Evolutionary conservation across 495 filamentous ascomycete species (phyloP), one percentile per base, ranked within the genome.

Genomic region (Baudoinia panamericana): DNA sequence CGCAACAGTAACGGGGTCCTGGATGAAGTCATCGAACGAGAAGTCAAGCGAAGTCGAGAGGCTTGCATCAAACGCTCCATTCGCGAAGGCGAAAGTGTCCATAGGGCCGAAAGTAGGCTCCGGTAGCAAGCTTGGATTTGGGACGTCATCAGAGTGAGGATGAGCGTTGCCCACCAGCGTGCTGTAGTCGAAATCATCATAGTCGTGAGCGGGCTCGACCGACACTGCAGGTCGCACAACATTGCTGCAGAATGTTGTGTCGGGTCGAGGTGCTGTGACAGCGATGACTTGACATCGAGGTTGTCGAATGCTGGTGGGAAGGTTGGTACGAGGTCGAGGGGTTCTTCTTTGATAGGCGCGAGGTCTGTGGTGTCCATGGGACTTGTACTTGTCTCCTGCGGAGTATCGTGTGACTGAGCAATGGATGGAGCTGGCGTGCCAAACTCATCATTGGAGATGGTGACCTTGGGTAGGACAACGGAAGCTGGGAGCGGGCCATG

Each of bases 201-300:
- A 19, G 31, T 39, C 24, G 43, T 20, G 34, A 33, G 37, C 32
- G 31, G 17, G 35, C 72, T 54, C 58, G 57, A 59, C 63, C 75
- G 90, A 95, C 90, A 97, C 90, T 80, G 90, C 90, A 93, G 90
- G 90, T 88, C 90, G 71, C 84, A 95, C 88, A 95, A 93, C 87
- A 94, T 77, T 85, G 72, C 88, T 70, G 90, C 90, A 94, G 90
- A 84, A 94, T 93, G 88, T 93, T 93, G 88, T 95, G 86, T 86
- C 90, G 72, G 63, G 70, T 90, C 83, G 73, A 80, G 51, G 73
- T 78, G 46, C 21, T 22, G 42, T 37, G 46, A 41, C 45, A 36
- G 41, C 33, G 40, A 16, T 20, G 33, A 30, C 38, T 44, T 47
- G 6, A 46, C 43, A 10, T 46, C 52, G 11, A 52, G 34, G 39